Conservation (phyloP, 1,284 basidiomycete species). For the Ganoderma resinaceum region DNA sequence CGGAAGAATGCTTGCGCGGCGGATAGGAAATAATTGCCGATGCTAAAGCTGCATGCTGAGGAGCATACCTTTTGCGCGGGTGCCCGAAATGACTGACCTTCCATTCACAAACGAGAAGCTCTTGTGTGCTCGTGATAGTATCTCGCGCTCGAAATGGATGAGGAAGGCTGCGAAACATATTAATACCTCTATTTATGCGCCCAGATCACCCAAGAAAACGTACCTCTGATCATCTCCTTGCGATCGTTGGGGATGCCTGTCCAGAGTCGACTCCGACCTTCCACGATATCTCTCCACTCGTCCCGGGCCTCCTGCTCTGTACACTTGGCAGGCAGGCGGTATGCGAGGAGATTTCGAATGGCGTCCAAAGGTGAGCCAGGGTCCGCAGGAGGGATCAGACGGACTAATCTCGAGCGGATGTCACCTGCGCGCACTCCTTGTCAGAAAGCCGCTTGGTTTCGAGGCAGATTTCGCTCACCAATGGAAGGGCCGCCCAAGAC, state of each 20-base stretch:
- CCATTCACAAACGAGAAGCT: slow-evolving; percentile 91
- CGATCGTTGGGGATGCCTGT: slow-evolving; percentile 89
- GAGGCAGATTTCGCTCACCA: slow-evolving; percentile 49
- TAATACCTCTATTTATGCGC: background rate
- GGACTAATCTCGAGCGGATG: slow-evolving; percentile 82
- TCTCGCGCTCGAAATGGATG: slow-evolving; percentile 89
- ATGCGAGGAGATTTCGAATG: slow-evolving; percentile 79
- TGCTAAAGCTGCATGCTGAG: slow-evolving; percentile 47
- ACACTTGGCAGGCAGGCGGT: slow-evolving; percentile 77
- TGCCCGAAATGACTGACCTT: slow-evolving; percentile 52
- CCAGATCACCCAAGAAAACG: background rate
- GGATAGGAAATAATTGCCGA: slow-evolving; percentile 91
- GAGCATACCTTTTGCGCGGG: background rate
- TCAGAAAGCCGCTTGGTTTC: background rate
- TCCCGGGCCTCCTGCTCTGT: slow-evolving; percentile 84
- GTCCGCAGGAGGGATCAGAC: slow-evolving; percentile 76
- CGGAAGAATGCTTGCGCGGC: slow-evolving; percentile 89
- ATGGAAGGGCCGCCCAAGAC: slow-evolving; percentile 86
- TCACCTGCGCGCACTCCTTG: slow-evolving; percentile 58
- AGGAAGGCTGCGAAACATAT: slow-evolving; percentile 69
- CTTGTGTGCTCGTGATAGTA: slow-evolving; percentile 89
- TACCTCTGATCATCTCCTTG: slow-evolving; percentile 90
- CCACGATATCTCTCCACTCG: slow-evolving; percentile 92
- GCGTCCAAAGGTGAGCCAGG: slow-evolving; percentile 67
- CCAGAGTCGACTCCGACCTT: slow-evolving; percentile 89